A percentile compares a stretch with the other conserved stretches of the same genome.
phyloP scores from a whole-genome alignment of 2,329 filamentous ascomycete species.

The Dothidotthia symphoricarpi region DNA sequence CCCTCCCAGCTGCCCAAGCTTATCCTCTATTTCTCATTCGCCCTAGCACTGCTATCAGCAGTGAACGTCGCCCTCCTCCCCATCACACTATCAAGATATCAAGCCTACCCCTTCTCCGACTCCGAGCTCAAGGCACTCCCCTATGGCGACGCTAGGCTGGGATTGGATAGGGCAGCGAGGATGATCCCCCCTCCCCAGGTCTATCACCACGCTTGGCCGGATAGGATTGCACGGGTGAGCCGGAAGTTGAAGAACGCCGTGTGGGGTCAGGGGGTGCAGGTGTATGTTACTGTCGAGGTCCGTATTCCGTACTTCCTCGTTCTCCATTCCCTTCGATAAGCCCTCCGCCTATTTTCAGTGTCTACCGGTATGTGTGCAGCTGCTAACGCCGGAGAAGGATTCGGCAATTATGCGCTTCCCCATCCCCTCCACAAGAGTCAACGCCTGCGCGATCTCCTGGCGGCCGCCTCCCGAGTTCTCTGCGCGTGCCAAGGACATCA shows the following conservation, averaged over 20 bases:
- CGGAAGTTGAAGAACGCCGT: constrained; percentile 8
- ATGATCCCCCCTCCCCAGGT: constrained; percentile 6
- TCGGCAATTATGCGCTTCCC: constrained; percentile 5
- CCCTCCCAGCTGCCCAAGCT: constrained; percentile 2
- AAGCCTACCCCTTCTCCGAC: constrained; percentile 5
- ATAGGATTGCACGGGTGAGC: constrained; percentile 6
- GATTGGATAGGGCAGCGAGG: constrained; percentile 5
- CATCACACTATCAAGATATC: constrained; percentile 6
- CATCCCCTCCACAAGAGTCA: not conserved
- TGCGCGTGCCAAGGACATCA: constrained; percentile 4
- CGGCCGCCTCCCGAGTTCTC: constrained; percentile 6
- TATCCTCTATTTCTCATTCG: constrained; percentile 7
- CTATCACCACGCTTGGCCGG: constrained; percentile 5
- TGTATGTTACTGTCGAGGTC: constrained; percentile 9
- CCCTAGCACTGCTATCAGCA: constrained; percentile 7
- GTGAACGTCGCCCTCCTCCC: constrained; percentile 6
- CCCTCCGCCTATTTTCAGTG: not conserved
- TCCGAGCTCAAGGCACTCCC: constrained; percentile 6
- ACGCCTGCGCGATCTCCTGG: constrained; percentile 5
- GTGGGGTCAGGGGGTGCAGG: constrained; percentile 9
- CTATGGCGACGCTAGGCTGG: constrained; percentile 6
- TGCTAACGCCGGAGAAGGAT: not conserved
- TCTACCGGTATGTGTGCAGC: not conserved
- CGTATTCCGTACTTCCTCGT: not conserved
- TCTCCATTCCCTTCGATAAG: not conserved